These are phyloP conservation scores for Fusarium nygamai DNA, from an alignment of 2,329 filamentous ascomycete genomes.

Conservation along the genomic window DNA sequence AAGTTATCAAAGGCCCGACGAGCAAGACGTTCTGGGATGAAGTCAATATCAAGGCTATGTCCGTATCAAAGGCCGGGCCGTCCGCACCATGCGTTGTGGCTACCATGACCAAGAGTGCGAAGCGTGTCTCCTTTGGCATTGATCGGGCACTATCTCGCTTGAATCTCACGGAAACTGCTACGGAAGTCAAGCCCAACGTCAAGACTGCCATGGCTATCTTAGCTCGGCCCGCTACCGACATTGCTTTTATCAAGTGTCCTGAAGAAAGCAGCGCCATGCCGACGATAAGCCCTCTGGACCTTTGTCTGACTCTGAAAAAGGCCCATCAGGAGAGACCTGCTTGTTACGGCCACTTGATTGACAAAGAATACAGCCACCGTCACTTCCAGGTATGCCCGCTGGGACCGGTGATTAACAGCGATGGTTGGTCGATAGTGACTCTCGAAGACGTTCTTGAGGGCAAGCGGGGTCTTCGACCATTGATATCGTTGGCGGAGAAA, in stretches of 20 bases:
- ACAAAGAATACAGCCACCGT: not conserved
- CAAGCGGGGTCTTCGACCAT: accelerated
- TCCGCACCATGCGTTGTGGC: accelerated
- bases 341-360: not conserved
- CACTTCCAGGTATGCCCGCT: not conserved
- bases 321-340: not conserved
- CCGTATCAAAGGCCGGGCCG: accelerated
- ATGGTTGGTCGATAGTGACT: not conserved
- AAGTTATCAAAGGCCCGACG: not conserved
- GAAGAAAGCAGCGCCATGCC: not conserved
- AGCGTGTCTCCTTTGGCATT: not conserved
- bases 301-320: not conserved
- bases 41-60: not conserved
- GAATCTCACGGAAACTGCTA: accelerated
- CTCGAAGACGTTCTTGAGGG: not conserved
- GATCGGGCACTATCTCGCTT: not conserved
- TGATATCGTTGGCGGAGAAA: not conserved
- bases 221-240: not conserved
- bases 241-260: not conserved
- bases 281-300: not conserved
- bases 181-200: accelerated
- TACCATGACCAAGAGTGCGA: not conserved
- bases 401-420: accelerated
- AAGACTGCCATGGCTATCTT: accelerated
- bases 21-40: slow-evolving; percentile 12